A percentile compares a stretch with the other conserved stretches of the same genome.
These are phyloP conservation scores for Hygrophorus pudorinus DNA, from an alignment of 768 basidiomycete species.

Conservation along the genomic window DNA sequence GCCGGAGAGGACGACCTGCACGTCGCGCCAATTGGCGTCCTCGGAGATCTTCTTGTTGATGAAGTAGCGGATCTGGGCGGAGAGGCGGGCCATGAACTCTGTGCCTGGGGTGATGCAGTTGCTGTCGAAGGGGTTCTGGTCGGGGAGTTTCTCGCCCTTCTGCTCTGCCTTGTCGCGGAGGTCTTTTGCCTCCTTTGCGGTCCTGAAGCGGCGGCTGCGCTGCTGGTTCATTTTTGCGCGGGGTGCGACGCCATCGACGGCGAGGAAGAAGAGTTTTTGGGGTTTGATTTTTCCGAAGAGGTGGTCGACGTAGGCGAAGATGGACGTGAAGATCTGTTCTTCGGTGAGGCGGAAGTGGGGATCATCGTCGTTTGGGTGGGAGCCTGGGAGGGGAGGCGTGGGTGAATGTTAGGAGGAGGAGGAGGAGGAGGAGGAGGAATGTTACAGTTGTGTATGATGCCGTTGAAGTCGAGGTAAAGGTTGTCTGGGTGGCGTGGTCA, in stretches of 20 bases:
- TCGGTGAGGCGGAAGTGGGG: slow-evolving; percentile 93
- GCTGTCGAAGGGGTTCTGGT: slow-evolving; percentile 94
- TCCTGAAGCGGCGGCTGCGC: slow-evolving; percentile 84
- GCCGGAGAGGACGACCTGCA: slow-evolving; percentile 89
- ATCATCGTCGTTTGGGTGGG: slow-evolving; percentile 95
- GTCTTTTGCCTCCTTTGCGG: slow-evolving; percentile 88
- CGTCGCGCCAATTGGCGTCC: slow-evolving; percentile 89
- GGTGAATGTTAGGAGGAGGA: too few species aligned
- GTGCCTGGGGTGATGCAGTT: slow-evolving; percentile 97
- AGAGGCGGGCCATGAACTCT: slow-evolving; percentile 90
- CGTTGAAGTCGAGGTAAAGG: slow-evolving; percentile 91
- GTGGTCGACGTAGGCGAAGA: slow-evolving; percentile 95
- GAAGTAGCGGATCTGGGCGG: slow-evolving; percentile 89
- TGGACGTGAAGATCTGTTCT: slow-evolving; percentile 94
- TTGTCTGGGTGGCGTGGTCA: slow-evolving; percentile 46
- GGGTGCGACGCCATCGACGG: slow-evolving; percentile 95
- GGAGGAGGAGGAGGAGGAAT: too few species aligned
- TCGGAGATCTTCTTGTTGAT: slow-evolving; percentile 97
- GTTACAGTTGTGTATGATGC: slow-evolving; percentile 83
- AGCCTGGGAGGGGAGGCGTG: too few species aligned
- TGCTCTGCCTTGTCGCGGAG: slow-evolving; percentile 75
- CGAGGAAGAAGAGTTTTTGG: slow-evolving; percentile 97
- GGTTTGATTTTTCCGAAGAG: slow-evolving; percentile 97
- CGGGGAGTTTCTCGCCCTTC: slow-evolving; percentile 86
- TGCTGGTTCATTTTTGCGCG: slow-evolving; percentile 99